These are phyloP conservation scores for Guadua angustifolia DNA, from an alignment of 176 grass and related monocot genomes.

Conservation along the genomic window DNA sequence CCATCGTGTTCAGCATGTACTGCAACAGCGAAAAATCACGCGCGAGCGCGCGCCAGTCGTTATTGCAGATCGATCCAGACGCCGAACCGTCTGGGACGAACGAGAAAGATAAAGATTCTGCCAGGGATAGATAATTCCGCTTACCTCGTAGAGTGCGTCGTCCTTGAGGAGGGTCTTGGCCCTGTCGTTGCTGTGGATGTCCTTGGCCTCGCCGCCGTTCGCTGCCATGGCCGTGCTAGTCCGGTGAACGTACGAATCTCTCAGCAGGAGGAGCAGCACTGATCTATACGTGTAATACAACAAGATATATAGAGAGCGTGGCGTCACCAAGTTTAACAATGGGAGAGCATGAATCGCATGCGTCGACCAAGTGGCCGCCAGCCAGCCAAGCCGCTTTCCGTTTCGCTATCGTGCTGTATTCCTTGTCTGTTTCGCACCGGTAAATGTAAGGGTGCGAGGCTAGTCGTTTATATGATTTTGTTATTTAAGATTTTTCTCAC, in stretches of 20 bases:
- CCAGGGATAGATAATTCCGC: not conserved
- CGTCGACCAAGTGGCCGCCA: no score
- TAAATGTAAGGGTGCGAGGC: no score
- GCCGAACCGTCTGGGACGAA: not conserved
- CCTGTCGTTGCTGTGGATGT: slow-evolving; percentile 35
- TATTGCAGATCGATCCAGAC: not conserved
- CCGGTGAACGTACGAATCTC: not conserved
- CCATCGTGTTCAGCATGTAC: slow-evolving; percentile 74
- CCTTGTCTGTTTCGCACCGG: no score
- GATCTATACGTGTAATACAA: no score
- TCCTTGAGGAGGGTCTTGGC: slow-evolving; percentile 75
- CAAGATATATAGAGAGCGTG: not conserved
- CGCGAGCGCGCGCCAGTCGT: no score
- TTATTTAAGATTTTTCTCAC: no score
- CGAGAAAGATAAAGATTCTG: not conserved
- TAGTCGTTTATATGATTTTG: no score
- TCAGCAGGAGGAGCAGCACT: not conserved
- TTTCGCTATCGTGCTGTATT: no score
- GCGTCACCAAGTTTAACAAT: not conserved
- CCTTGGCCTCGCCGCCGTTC: slow-evolving; percentile 18
- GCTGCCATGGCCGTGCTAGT: slow-evolving; percentile 16
- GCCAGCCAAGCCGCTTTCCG: no score
- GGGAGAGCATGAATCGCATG: no score
- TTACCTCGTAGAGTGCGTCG: slow-evolving; percentile 57
- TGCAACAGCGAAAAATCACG: not conserved